These are phyloP conservation scores for Saprolegnia diclina DNA, from an alignment of 352 stramenopile species.

Conservation along the genomic window DNA sequence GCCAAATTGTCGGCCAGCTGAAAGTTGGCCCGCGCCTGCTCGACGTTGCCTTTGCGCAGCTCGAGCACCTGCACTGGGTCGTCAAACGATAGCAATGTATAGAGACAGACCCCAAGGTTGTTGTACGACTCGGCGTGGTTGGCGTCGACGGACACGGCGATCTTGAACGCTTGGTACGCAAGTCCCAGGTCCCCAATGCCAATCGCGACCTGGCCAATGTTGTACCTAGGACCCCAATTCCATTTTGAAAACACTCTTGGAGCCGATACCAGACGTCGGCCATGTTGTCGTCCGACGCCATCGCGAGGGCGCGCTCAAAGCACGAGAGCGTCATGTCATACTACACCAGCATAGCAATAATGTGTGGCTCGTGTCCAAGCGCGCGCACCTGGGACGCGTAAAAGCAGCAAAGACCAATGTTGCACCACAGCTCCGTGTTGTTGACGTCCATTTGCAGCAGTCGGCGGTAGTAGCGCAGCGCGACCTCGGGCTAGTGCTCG, in stretches of 20 bases:
- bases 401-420: conserved; percentile 92
- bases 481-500: conserved; percentile 84
- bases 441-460: conserved; percentile 91
- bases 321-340: conserved; percentile 94
- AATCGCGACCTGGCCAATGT: conserved; percentile 89
- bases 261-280: conserved; percentile 88
- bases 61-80: conserved; percentile 62
- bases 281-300: conserved; percentile 86
- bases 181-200: conserved; percentile 89
- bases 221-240: conserved; percentile 70
- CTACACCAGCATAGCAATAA: conserved; percentile 36
- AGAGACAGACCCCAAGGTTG: conserved; percentile 63
- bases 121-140: conserved; percentile 90
- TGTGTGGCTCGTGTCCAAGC: background rate
- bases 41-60: conserved; percentile 82
- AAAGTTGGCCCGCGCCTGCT: conserved; percentile 82
- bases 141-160: conserved; percentile 85
- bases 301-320: conserved; percentile 85
- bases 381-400: conserved; percentile 60
- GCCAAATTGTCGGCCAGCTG: conserved; percentile 67
- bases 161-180: conserved; percentile 92
- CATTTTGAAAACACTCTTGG: no score
- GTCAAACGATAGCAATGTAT: background rate
- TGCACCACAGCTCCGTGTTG: conserved; percentile 91
- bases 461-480: conserved; percentile 89